phyloP scores from a whole-genome alignment of 345 rosid species.

The Toxicodendron radicans region DNA sequence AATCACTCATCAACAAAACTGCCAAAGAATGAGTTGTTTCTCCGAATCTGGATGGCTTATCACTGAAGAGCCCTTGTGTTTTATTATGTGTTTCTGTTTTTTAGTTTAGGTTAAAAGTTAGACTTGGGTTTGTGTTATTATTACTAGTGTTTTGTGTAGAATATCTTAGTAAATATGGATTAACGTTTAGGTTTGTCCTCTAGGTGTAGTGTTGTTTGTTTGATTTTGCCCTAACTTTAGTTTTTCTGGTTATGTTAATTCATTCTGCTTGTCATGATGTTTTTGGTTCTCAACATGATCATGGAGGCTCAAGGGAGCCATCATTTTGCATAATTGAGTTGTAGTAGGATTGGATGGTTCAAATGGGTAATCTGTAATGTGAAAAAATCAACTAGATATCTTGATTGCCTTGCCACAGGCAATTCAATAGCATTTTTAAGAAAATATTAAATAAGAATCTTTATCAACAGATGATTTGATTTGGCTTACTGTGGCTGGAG shows the following conservation, averaged over 20 bases:
- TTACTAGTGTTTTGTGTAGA: conserved; percentile 6
- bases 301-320: not conserved
- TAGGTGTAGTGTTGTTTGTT: conserved; percentile 4
- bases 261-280: not conserved
- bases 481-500: too few species aligned
- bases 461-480: too few species aligned
- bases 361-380: too few species aligned
- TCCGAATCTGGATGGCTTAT: not conserved
- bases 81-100: conserved; percentile 11
- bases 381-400: too few species aligned
- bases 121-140: conserved; percentile 6
- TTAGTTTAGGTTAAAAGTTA: conserved; percentile 12
- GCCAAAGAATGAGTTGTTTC: conserved; percentile 49
- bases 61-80: not conserved
- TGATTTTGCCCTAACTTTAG: not conserved
- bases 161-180: conserved; percentile 24
- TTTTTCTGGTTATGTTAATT: not conserved
- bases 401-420: too few species aligned
- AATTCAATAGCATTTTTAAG: too few species aligned
- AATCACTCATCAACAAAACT: conserved; percentile 83
- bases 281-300: not conserved
- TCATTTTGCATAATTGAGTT: not conserved
- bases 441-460: too few species aligned
- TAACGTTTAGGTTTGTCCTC: conserved; percentile 25
- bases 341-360: too few species aligned